Evolutionary conservation across 2,329 filamentous ascomycete genomes (phyloP), one percentile per base, ranked within the genome.

Genomic region (Chaetomium sp.): DNA sequence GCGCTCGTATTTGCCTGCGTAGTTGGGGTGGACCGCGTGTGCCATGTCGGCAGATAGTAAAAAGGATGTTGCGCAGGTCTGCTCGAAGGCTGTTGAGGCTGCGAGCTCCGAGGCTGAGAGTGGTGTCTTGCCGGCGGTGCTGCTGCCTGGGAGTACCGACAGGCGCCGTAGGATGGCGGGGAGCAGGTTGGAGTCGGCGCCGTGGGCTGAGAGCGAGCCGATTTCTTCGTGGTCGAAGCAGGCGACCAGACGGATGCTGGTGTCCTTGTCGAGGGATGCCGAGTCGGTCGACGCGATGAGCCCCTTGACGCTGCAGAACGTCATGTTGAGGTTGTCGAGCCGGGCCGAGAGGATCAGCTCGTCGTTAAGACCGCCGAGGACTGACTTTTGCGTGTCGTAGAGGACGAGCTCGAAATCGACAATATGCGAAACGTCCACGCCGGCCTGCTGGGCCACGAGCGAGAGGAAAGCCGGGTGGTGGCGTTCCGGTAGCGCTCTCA

Each of bases 161-260:
- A 99, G 81, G 53, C 94, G 88, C 59, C 89, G 87, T 53, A 97
- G 81, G 47, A 97, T 86, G 32, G 89, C 82, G 1, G 94, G 92
- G 14, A 99, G 80, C 56, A 96, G 80, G 72, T 96, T 96, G 4
- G 90, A 96, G 73, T 95, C 85, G 14, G 94, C 94, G 59, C 94
- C 94, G 68, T 99, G 94, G 5, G 92, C 91, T 2, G 91, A 95
- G 56, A 82, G 85, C 59, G 89, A 95, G 53, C 94, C 94, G 67
- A 99, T 94, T 70, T 99, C 94, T 72, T 99, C 94, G 74, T 99
- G 91, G 70, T 99, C 94, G 71, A 99, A 99, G 72, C 92, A 89
- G 38, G 91, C 87, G 63, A 95, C 87, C n/a, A 99, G 78, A 46
- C 94, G 89, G 67, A 97, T 96, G 14, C 83, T 86, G 3, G 82